Base-by-base conservation (phyloP, 2,329 filamentous ascomycete genomes). In the Fusarium sp. region DNA sequence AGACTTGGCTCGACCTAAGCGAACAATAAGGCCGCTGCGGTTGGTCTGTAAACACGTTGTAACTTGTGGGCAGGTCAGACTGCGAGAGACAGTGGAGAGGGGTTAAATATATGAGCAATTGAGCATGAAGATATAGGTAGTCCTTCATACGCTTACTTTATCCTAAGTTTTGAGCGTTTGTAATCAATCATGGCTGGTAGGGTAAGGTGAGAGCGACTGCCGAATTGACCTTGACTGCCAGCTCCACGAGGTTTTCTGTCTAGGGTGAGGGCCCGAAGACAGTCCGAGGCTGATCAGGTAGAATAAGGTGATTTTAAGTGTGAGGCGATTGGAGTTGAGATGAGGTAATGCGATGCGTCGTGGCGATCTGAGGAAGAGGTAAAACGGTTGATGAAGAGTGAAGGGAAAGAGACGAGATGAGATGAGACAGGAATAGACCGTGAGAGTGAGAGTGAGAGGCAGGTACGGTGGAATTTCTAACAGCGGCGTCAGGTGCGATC, bases 171-270 rank as follows among this genome's bases (percentile, higher is more conserved):
- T 49, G 49, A 53, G 56, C 53, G 65, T 65, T 65, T 69, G 67
- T 71, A 72, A 70, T 63, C 62, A 71, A 52, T 45, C 59, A 66
- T 65, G 49, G 52, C 46, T 37, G 41, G 53, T 56, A 48, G 41
- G 55, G 37, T 19, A 35, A 45, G 26, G 24, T 24, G 47, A 69
- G 19, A 33, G 53, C 41, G 58, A 61, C 52, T 63, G 45, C 48
- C 32, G n/a, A 45, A 24, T 30, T 43, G 30, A 53, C 24, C 20
- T 24, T 28, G 5, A 15, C 17, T 17, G 15, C 33, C 43, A 53
- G 43, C 20, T 30, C 30, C 53, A 52, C 43, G 43, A 47, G 41
- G 49, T 33, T 35, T 19, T 22, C 26, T 58, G 32, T 9, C 39
- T 33, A n/a, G 33, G 53, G 52, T 30, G 30, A n/a, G 17, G 35